These are phyloP conservation scores for Tricholoma saponaceum DNA, from an alignment of 768 basidiomycete species.

Conservation along the genomic window DNA sequence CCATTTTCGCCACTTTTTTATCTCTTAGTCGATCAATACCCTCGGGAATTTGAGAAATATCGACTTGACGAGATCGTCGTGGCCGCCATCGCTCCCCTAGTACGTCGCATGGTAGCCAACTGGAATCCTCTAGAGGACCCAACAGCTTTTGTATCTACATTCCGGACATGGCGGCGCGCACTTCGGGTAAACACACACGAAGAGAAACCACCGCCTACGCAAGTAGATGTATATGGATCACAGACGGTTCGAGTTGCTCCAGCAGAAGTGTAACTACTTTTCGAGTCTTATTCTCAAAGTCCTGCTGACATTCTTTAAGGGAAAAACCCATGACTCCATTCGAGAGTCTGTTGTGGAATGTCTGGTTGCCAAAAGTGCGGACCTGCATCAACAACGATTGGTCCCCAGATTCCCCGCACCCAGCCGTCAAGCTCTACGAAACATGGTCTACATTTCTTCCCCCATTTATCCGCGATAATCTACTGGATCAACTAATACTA, in stretches of 20 bases:
- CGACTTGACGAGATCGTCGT: slow-evolving; percentile 89
- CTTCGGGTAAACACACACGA: slow-evolving; percentile 54
- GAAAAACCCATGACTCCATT: slow-evolving; percentile 87
- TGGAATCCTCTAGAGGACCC: slow-evolving; percentile 90
- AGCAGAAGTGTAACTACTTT: slow-evolving; percentile 32
- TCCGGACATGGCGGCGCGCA: slow-evolving; percentile 66
- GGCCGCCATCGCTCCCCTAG: slow-evolving; percentile 81
- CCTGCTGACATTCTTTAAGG: slow-evolving; percentile 23
- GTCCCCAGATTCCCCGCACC: slow-evolving; percentile 66
- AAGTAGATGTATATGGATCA: slow-evolving; percentile 58
- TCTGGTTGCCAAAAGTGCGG: slow-evolving; percentile 95
- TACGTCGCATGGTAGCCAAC: slow-evolving; percentile 65
- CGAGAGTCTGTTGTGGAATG: slow-evolving; percentile 90
- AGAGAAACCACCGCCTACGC: slow-evolving; percentile 31
- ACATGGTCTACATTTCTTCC: slow-evolving; percentile 87
- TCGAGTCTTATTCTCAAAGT: not conserved
- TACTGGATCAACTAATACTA: slow-evolving; percentile 92
- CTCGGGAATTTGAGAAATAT: slow-evolving; percentile 72
- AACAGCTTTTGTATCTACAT: slow-evolving; percentile 53
- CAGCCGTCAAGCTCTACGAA: slow-evolving; percentile 82
- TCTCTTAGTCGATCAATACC: slow-evolving; percentile 64
- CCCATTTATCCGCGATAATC: slow-evolving; percentile 87
- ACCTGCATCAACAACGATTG: slow-evolving; percentile 95
- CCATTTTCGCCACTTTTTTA: slow-evolving; percentile 71
- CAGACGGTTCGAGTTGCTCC: slow-evolving; percentile 27